phyloP scores from a whole-genome alignment of 352 stramenopile species.

The Phytophthora fragariaefolia region DNA sequence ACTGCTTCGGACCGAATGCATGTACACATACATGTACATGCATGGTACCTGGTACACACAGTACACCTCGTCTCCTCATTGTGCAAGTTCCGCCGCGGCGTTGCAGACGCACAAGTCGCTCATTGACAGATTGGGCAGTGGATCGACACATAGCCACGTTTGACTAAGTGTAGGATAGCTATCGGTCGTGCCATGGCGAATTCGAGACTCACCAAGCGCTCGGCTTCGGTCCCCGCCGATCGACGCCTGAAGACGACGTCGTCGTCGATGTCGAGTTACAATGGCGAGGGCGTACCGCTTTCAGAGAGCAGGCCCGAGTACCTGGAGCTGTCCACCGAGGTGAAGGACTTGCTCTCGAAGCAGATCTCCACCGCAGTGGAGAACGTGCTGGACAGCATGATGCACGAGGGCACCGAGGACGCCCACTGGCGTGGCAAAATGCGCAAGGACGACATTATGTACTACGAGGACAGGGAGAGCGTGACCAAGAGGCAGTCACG shows the following conservation, averaged over 20 bases:
- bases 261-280: conserved; percentile 33
- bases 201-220: conserved; percentile 22
- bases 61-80: conserved; percentile 12
- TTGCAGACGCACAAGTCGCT: conserved; percentile 19
- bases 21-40: no score
- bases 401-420: conserved; percentile 36
- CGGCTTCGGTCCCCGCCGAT: conserved; percentile 20
- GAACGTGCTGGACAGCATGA: conserved; percentile 47
- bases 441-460: conserved; percentile 46
- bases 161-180: conserved; percentile 18
- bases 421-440: conserved; percentile 38
- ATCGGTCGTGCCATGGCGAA: conserved; percentile 17
- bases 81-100: conserved; percentile 14
- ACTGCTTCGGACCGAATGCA: neutral
- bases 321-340: conserved; percentile 29
- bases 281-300: conserved; percentile 13
- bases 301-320: conserved; percentile 18
- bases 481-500: conserved; percentile 39
- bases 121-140: conserved; percentile 27
- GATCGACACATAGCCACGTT: conserved; percentile 19
- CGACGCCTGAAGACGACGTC: conserved; percentile 18
- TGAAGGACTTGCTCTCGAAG: conserved; percentile 36
- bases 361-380: conserved; percentile 42
- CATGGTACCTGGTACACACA: neutral
- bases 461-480: conserved; percentile 44